phyloP scores from a whole-genome alignment of 441 rosid species.

The Adansonia grandidieri region DNA sequence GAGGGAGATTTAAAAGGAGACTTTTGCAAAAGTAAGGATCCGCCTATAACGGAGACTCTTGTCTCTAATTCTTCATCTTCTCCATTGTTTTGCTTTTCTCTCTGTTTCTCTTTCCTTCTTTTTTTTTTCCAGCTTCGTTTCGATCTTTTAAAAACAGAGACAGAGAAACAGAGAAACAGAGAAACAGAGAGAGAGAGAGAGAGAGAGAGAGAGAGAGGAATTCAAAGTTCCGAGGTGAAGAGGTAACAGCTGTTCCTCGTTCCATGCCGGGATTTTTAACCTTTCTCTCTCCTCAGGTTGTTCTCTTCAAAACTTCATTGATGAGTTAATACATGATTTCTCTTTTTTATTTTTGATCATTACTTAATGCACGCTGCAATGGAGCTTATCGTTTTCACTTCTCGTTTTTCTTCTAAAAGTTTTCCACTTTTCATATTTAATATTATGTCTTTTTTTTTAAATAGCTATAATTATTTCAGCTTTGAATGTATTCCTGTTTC shows the following conservation, averaged over 20 bases:
- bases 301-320: neutral
- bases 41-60: conserved; percentile 37
- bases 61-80: neutral
- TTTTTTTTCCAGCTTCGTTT: neutral
- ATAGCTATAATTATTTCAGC: neutral
- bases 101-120: conserved; percentile 6
- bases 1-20: conserved; percentile 34
- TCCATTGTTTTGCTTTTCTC: neutral
- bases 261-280: conserved; percentile 29
- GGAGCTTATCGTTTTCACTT: neutral
- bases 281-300: conserved; percentile 39
- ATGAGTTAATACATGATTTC: neutral
- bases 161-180: conserved; percentile 15
- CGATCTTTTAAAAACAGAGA: neutral
- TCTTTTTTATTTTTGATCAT: too few relatives aligned
- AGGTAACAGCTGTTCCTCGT: conserved; percentile 38
- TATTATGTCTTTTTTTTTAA: neutral
- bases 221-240: conserved; percentile 31
- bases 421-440: neutral
- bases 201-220: conserved; percentile 36
- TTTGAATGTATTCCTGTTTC: neutral
- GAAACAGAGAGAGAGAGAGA: conserved; percentile 18
- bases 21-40: conserved; percentile 29
- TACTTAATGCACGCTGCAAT: neutral
- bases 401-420: neutral